Conservation (phyloP, 1,284 basidiomycete species). For the Sporisorium exsertum region DNA sequence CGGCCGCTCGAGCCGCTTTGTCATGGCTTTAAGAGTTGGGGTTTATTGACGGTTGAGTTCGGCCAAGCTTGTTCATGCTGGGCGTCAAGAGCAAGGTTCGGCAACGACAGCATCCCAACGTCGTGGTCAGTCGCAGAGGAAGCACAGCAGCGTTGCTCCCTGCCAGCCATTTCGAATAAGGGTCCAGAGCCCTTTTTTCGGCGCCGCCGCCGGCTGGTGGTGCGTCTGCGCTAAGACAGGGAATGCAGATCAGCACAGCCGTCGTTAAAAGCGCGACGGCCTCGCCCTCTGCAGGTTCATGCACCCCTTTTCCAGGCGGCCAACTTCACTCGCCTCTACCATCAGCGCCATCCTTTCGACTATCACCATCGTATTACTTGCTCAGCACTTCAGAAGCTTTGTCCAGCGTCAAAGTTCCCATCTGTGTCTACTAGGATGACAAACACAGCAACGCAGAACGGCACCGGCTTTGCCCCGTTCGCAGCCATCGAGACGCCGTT, state of each 20-base stretch:
- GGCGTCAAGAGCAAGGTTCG: background rate
- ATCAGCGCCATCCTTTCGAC: background rate
- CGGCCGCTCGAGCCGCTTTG: background rate
- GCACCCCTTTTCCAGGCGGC: background rate
- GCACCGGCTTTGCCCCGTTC: slow-evolving; percentile 19
- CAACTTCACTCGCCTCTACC: background rate
- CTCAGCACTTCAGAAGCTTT: background rate
- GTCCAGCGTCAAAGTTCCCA: too few species aligned
- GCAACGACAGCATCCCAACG: background rate
- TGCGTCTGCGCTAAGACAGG: background rate
- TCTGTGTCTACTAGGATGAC: background rate
- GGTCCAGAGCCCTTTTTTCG: background rate
- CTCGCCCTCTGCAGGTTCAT: background rate
- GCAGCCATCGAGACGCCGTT: slow-evolving; percentile 35
- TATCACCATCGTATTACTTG: background rate
- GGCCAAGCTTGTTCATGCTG: background rate
- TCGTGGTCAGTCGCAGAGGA: background rate
- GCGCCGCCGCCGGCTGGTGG: background rate
- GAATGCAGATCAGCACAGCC: background rate
- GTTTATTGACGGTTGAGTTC: background rate
- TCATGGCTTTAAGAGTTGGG: background rate
- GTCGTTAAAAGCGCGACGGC: background rate
- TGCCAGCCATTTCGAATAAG: background rate
- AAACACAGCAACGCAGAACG: background rate
- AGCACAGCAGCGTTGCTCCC: background rate